Percentiles rank a stretch among this genome's conserved stretches.
These are phyloP conservation scores for Gautieria morchelliformis DNA, from an alignment of 768 basidiomycete genomes.

Conservation along the genomic window DNA sequence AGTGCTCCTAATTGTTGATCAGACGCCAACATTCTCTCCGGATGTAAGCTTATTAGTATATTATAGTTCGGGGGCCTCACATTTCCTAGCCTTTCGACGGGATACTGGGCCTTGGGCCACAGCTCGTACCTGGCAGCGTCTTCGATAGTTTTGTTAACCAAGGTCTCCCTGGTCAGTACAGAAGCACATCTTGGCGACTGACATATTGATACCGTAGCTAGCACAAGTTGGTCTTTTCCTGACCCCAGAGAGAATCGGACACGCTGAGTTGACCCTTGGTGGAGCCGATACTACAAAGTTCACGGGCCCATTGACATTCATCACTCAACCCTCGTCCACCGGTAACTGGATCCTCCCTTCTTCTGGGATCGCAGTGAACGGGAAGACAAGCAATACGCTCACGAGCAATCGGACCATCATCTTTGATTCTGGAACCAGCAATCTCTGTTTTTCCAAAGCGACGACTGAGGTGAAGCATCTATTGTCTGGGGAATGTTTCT, in stretches of 20 bases:
- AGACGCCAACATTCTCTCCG: constrained; percentile 41
- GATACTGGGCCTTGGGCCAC: constrained; percentile 37
- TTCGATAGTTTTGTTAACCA: constrained; percentile 37
- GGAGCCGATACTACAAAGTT: constrained; percentile 45
- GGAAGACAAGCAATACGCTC: constrained; percentile 35
- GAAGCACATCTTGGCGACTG: too few relatives aligned
- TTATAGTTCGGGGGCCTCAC: not conserved
- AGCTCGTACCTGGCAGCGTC: constrained; percentile 32
- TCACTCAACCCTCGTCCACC: not conserved
- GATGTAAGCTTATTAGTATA: constrained; percentile 18
- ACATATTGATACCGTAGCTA: constrained; percentile 10
- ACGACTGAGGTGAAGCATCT: constrained; percentile 33
- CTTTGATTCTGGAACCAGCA: constrained; percentile 51
- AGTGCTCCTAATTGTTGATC: constrained; percentile 43
- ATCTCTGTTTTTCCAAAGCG: constrained; percentile 38
- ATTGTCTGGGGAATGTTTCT: constrained; percentile 44
- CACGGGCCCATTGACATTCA: constrained; percentile 23
- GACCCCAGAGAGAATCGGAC: constrained; percentile 36
- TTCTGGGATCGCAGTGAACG: constrained; percentile 40
- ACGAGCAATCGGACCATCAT: constrained; percentile 35
- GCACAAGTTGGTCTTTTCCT: constrained; percentile 43
- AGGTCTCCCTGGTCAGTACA: too few relatives aligned
- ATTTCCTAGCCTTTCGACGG: constrained; percentile 9
- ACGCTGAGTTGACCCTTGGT: constrained; percentile 45
- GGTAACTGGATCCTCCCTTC: constrained; percentile 35